Evolutionary conservation across 2,329 filamentous ascomycete genomes (phyloP).

Genomic region (Onygenales sp.): DNA sequence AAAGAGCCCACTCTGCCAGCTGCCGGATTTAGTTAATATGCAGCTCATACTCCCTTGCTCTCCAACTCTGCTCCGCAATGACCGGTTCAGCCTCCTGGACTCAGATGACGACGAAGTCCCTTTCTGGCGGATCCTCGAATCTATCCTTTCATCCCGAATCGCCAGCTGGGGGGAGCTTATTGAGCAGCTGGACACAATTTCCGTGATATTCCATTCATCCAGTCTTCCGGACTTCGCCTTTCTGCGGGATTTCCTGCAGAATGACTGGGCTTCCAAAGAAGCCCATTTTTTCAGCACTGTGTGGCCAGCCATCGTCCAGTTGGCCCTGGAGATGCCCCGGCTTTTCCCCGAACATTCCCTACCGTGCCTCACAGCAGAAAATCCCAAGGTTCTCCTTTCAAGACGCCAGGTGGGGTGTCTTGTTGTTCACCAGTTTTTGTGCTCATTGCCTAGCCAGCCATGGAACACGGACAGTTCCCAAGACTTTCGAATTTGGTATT

Average conservation of each 20-base stretch:
- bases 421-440: conserved; percentile 9
- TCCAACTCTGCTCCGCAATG: conserved; percentile 4
- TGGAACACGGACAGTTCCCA: conserved; percentile 8
- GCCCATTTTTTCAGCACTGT: conserved; percentile 4
- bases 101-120: conserved; percentile 6
- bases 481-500: conserved; percentile 9
- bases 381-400: conserved; percentile 1
- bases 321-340: conserved; percentile 7
- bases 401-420: conserved; percentile 8
- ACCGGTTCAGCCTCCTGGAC: conserved; percentile 7
- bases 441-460: conserved; percentile 4
- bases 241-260: conserved; percentile 5
- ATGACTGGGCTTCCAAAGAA: conserved; percentile 1
- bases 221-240: conserved; percentile 3
- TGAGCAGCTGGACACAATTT: conserved; percentile 6
- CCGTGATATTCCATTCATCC: conserved; percentile 1
- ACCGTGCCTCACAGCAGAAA: conserved; percentile 2
- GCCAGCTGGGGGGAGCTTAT: conserved; percentile 2
- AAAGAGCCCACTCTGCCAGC: too few relatives aligned
- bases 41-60: conserved; percentile 5
- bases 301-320: conserved; percentile 3
- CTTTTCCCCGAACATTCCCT: conserved; percentile 6
- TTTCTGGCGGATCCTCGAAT: conserved; percentile 6
- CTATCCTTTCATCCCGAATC: not conserved
- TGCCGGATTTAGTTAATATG: not conserved